Evolutionary conservation across 345 rosid genomes (phyloP).

Genomic region (Rhodomyrtus tomentosa): DNA sequence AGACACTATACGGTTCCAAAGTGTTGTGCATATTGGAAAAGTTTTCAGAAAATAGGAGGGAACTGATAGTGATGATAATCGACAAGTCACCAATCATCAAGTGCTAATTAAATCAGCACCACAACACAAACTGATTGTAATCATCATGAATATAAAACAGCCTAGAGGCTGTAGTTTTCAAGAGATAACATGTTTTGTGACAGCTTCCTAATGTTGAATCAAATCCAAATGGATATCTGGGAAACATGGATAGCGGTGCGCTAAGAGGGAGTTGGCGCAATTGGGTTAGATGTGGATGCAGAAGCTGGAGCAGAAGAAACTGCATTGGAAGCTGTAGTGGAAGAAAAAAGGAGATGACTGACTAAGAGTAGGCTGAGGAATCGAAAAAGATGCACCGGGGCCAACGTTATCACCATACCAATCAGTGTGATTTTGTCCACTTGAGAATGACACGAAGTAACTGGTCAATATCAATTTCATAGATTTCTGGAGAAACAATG

Average conservation of each 20-base stretch:
- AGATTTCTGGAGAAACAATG: neutral
- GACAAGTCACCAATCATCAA: neutral
- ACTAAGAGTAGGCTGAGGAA: slow-evolving; percentile 28
- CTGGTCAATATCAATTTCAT: slow-evolving; percentile 6
- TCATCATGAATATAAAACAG: neutral
- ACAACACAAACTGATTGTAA: neutral
- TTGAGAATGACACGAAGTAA: slow-evolving; percentile 28
- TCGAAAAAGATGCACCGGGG: slow-evolving; percentile 27
- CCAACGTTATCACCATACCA: slow-evolving; percentile 40
- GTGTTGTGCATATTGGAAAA: neutral
- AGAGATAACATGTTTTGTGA: neutral
- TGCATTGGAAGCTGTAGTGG: slow-evolving; percentile 21
- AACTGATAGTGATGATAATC: neutral
- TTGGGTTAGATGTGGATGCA: slow-evolving; percentile 28
- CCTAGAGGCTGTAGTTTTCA: neutral
- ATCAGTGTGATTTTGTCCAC: slow-evolving; percentile 56
- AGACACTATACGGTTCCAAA: neutral
- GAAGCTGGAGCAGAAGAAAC: slow-evolving; percentile 38
- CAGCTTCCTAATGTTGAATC: too few species aligned
- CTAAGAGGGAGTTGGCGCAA: slow-evolving; percentile 29
- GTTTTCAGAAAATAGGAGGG: neutral
- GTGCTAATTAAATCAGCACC: neutral
- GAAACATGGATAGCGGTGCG: slow-evolving; percentile 30
- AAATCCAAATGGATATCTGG: neutral
- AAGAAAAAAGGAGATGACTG: slow-evolving; percentile 50